phyloP scores from a whole-genome alignment of 176 grass and related monocot genomes.

The Hsuehochloa calcarea region DNA sequence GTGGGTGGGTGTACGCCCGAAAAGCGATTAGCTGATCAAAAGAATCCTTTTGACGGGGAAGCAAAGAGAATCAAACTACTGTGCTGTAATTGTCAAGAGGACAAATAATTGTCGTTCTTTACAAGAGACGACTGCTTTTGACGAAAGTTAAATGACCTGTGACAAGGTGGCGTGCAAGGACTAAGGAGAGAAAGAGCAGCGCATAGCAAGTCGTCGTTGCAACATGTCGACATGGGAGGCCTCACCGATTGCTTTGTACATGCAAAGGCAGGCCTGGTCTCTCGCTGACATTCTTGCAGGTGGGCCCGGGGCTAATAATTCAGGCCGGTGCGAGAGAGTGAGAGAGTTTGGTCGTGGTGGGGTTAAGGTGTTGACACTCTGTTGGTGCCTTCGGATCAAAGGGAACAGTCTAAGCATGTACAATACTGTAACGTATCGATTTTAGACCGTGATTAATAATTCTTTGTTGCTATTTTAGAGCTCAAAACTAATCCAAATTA shows the following conservation, averaged over 20 bases:
- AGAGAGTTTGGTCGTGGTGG: conserved; percentile 20
- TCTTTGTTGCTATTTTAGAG: too few relatives aligned
- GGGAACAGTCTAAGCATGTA: neutral
- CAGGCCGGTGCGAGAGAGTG: conserved; percentile 24
- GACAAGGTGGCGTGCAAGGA: neutral
- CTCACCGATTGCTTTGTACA: neutral
- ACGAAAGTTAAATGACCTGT: neutral
- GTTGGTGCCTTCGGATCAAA: conserved; percentile 17
- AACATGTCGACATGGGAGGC: conserved; percentile 38
- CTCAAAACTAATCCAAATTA: too few relatives aligned
- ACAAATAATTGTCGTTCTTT: neutral
- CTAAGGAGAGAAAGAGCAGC: neutral
- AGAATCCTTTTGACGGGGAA: neutral
- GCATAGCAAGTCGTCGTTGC: neutral
- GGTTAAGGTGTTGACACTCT: conserved; percentile 26
- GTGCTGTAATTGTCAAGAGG: neutral
- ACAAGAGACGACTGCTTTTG: neutral
- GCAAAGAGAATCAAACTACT: neutral
- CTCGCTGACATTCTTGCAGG: neutral
- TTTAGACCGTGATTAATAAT: too few relatives aligned
- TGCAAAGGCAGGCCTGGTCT: neutral
- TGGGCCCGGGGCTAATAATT: conserved; percentile 14
- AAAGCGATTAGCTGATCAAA: neutral
- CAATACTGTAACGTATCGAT: too few relatives aligned
- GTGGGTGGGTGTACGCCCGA: neutral